These are phyloP conservation scores for Fomitopsis serialis DNA, from an alignment of 768 basidiomycete species.

Conservation along the genomic window DNA sequence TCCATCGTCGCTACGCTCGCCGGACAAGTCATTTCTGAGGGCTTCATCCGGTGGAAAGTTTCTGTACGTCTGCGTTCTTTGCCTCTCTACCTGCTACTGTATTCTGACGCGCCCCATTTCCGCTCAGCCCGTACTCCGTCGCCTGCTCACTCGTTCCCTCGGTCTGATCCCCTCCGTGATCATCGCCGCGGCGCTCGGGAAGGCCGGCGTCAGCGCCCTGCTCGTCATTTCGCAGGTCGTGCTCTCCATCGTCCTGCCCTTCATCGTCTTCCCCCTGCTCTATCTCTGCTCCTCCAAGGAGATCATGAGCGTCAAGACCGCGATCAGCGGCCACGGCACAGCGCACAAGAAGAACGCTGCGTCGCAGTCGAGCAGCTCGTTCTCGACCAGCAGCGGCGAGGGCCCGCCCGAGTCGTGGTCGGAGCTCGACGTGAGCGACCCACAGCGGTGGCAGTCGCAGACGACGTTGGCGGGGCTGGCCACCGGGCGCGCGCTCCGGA, in stretches of 20 bases:
- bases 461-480: too few relatives aligned
- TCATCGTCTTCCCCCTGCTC: slow-evolving; percentile 75
- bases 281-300: slow-evolving; percentile 61
- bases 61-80: slow-evolving; percentile 41
- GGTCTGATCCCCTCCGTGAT: slow-evolving; percentile 79
- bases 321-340: too few relatives aligned
- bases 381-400: too few relatives aligned
- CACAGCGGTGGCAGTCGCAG: too few relatives aligned
- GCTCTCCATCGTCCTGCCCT: slow-evolving; percentile 78
- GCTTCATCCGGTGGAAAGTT: slow-evolving; percentile 82
- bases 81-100: slow-evolving; percentile 13
- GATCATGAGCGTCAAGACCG: slow-evolving; percentile 60
- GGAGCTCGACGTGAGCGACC: too few relatives aligned
- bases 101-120: slow-evolving; percentile 21
- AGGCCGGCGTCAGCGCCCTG: slow-evolving; percentile 63
- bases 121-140: slow-evolving; percentile 61
- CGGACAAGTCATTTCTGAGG: slow-evolving; percentile 87
- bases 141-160: slow-evolving; percentile 74
- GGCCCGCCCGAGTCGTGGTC: too few relatives aligned
- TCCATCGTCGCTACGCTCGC: slow-evolving; percentile 86
- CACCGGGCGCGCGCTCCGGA: too few relatives aligned
- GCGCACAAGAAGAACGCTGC: too few relatives aligned
- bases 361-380: too few relatives aligned
- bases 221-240: slow-evolving; percentile 87
- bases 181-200: slow-evolving; percentile 70